Conservation (phyloP, 306 rosid genomes). For the Prosopis cineraria region DNA sequence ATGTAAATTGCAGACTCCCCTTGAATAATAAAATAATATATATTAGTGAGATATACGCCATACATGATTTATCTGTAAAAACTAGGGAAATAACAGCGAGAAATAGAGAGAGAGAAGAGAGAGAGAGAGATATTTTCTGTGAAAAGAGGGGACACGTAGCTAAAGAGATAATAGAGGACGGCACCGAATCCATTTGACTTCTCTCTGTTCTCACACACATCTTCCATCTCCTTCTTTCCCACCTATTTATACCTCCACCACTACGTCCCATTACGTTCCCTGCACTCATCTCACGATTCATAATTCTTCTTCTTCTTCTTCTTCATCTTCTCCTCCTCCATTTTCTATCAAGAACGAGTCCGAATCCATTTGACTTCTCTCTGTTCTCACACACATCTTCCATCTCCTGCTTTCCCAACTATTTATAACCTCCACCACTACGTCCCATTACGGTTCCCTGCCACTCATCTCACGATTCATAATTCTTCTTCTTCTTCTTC, state of each 20-base stretch:
- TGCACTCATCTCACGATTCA: conserved; percentile 4
- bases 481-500: not conserved
- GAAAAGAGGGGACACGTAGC: conserved; percentile 63
- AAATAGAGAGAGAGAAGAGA: not conserved
- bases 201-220: not conserved
- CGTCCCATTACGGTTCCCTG: conserved; percentile 54
- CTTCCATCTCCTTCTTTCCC: not conserved
- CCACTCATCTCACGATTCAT: not conserved
- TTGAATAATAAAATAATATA: too few species aligned
- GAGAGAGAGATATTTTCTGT: not conserved
- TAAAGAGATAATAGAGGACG: conserved; percentile 56
- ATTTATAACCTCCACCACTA: conserved; percentile 51
- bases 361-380: conserved; percentile 71
- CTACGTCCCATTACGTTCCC: conserved; percentile 52
- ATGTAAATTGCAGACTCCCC: conserved; percentile 7
- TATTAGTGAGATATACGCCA: too few species aligned
- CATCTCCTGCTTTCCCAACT: conserved; percentile 21
- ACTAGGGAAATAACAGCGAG: too few species aligned
- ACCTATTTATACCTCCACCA: conserved; percentile 53
- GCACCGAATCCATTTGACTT: conserved; percentile 87
- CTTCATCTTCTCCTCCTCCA: not conserved
- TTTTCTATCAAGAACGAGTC: too few species aligned
- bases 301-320: not conserved
- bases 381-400: not conserved
- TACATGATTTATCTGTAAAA: not conserved